Base-by-base conservation (phyloP, 345 rosid genomes). In the Lagerstroemia speciosa region DNA sequence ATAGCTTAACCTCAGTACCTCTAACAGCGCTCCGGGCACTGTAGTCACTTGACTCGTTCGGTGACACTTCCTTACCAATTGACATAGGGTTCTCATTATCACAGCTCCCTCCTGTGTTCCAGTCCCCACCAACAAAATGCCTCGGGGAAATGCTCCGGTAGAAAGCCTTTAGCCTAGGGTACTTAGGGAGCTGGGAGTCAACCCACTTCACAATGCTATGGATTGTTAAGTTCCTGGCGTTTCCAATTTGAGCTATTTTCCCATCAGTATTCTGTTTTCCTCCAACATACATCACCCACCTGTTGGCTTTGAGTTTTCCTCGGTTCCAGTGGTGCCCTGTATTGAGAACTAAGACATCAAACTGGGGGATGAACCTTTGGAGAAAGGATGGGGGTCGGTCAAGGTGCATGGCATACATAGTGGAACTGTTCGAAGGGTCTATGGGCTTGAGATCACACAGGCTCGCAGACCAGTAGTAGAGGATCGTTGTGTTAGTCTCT, bases 281-380 rank as follows among this genome's bases (percentile, higher is more conserved):
- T 2, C 80, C 77, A n/a, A 78, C 72, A 66, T 85, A 69, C 84
- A 85, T 83, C 45, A 85, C 78, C 83, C 84, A 84, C 14, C 70
- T 78, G 71, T 85, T 80, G 17, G 61, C 76, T 1, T 64, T 74
- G 31, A 85, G 31, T 79, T 81, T 81, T 67, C 78, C 78, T 60
- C 79, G 73, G 73, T 82, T 81, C 90, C 90, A 85, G 60, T 85
- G 90, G 73, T 83, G 87, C 45, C 81, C 86, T 6, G 87, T 81
- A 68, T 85, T 85, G 5, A 85, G 82, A 38, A 85, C 82, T 45
- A 85, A 64, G 24, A 83, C 80, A 67, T 83, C 78, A 24, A 83
- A 74, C 10, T 24, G 38, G n/a, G 69, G 62, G 20, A 85, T 69
- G 74, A 50, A 76, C 41, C 62, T 48, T 64, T 65, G 72, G 72